phyloP scores from a whole-genome alignment of 2,329 filamentous ascomycete species.

The Plenodomus lindquistii region DNA sequence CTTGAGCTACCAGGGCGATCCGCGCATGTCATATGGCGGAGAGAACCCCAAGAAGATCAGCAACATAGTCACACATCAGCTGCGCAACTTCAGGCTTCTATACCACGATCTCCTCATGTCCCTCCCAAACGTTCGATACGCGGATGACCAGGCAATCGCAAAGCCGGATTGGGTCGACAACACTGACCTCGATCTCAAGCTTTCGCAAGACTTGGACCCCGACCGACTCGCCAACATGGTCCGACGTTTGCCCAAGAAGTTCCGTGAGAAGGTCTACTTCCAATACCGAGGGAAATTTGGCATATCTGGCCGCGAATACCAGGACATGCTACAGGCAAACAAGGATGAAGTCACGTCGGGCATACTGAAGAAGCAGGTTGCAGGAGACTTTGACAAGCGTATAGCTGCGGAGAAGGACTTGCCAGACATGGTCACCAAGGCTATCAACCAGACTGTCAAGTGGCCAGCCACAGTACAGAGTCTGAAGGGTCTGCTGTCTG shows the following conservation, averaged over 20 bases:
- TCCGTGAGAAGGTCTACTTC: constrained; percentile 90
- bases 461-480: constrained; percentile 93
- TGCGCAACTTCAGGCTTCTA: constrained; percentile 86
- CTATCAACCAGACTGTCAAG: constrained; percentile 84
- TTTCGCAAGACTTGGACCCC: constrained; percentile 92
- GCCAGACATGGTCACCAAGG: constrained; percentile 69
- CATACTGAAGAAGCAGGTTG: constrained; percentile 72
- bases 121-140: constrained; percentile 83
- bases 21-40: constrained; percentile 88
- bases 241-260: constrained; percentile 80
- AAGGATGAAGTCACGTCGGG: constrained; percentile 67
- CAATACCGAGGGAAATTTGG: constrained; percentile 89
- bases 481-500: constrained; percentile 80
- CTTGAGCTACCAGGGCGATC: constrained; percentile 92
- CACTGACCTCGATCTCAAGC: constrained; percentile 59
- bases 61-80: constrained; percentile 92
- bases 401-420: constrained; percentile 77
- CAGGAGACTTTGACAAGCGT: constrained; percentile 81
- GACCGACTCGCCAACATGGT: constrained; percentile 95
- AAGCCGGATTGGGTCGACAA: constrained; percentile 67
- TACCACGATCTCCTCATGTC: constrained; percentile 89
- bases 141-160: constrained; percentile 62
- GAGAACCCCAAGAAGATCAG: constrained; percentile 91
- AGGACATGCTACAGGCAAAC: constrained; percentile 78
- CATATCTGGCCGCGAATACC: constrained; percentile 82